These are phyloP conservation scores for Exophiala calicioides DNA, from an alignment of 2,329 filamentous ascomycete genomes.

Conservation along the genomic window DNA sequence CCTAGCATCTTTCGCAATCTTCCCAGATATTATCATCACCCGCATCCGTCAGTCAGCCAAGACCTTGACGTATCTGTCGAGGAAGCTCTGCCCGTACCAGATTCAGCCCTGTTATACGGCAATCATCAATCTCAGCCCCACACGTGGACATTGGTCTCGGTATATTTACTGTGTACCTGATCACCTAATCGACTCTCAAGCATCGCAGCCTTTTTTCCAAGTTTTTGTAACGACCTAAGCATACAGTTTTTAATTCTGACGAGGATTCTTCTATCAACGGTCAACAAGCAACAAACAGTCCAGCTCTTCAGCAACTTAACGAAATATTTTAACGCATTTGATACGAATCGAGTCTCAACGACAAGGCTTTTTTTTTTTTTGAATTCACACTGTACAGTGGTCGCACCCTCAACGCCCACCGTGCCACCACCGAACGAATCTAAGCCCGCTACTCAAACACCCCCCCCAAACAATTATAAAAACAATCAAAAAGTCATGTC, in stretches of 20 bases:
- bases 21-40: constrained; percentile 19
- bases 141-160: constrained; percentile 17
- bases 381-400: constrained; percentile 14
- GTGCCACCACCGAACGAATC: no score
- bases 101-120: constrained; percentile 8
- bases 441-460: constrained; percentile 1
- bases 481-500: constrained; percentile 26
- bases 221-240: constrained; percentile 11
- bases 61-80: constrained; percentile 25
- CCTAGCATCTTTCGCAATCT: constrained; percentile 27
- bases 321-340: constrained; percentile 18
- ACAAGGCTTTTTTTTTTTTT: constrained; percentile 19
- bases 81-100: constrained; percentile 26
- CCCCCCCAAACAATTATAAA: constrained; percentile 1
- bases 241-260: constrained; percentile 18
- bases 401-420: no score
- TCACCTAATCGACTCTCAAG: constrained; percentile 12
- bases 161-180: constrained; percentile 6
- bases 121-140: constrained; percentile 7
- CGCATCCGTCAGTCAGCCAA: no score
- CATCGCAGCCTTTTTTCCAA: constrained; percentile 4
- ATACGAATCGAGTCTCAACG: constrained; percentile 25
- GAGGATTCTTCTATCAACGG: constrained; percentile 2
- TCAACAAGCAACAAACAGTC: no score
- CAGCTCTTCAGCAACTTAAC: constrained; percentile 25